These are phyloP conservation scores for Prototheca wickerhamii DNA, from an alignment of 163 green algal species.

Conservation along the genomic window DNA sequence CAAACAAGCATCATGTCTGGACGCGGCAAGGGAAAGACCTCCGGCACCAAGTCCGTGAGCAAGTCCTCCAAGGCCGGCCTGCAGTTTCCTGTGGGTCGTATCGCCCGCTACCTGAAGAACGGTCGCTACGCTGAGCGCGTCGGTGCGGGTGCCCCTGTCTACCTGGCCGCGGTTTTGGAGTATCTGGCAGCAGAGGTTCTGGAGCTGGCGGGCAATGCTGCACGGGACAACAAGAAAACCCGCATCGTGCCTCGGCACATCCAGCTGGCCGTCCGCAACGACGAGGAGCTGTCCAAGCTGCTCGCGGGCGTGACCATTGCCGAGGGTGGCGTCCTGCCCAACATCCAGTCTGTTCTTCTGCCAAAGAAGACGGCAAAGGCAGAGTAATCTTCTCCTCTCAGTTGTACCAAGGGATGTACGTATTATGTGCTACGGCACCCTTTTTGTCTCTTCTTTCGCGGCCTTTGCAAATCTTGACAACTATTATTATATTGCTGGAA, in stretches of 20 bases:
- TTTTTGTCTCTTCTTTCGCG: too few relatives aligned
- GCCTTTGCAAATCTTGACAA: too few relatives aligned
- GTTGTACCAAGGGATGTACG: too few relatives aligned
- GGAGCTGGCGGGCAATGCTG: conserved; percentile 56
- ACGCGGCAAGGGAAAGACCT: conserved; percentile 52
- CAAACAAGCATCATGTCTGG: conserved; percentile 37
- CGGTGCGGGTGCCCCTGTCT: conserved; percentile 55
- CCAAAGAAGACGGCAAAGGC: conserved; percentile 54
- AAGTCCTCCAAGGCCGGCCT: conserved; percentile 85
- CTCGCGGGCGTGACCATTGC: conserved; percentile 85
- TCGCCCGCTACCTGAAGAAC: conserved; percentile 94
- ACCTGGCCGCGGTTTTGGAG: conserved; percentile 69
- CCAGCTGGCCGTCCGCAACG: conserved; percentile 92
- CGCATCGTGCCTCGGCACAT: conserved; percentile 87
- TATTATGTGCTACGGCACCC: too few relatives aligned
- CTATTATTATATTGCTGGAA: too few relatives aligned
- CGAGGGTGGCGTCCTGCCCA: conserved; percentile 86
- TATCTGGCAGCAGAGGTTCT: conserved; percentile 83
- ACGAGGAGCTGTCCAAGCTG: conserved; percentile 96
- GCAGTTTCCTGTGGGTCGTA: conserved; percentile 93
- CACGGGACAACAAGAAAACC: conserved; percentile 87
- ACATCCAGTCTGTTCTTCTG: conserved; percentile 85
- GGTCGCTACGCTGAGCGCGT: conserved; percentile 49
- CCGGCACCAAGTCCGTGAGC: conserved; percentile 80
- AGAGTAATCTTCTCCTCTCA: neutral